phyloP scores from a whole-genome alignment of 495 filamentous ascomycete species.

The Neurospora africana region DNA sequence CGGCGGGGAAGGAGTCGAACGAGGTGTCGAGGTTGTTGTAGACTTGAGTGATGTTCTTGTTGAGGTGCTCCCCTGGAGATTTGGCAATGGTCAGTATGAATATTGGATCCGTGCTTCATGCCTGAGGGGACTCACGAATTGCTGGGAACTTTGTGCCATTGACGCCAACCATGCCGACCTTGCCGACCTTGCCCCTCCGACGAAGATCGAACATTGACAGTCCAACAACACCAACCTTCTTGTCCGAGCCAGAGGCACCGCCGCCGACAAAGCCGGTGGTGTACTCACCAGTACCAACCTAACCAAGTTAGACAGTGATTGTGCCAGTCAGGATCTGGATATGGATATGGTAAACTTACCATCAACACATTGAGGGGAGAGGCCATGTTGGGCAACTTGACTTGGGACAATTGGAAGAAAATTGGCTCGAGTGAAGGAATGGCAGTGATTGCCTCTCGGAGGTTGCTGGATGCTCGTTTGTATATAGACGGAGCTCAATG shows the following conservation, averaged over 20 bases:
- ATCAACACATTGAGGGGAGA: conserved; percentile 66
- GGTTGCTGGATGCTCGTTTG: background rate
- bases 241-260: conserved; percentile 70
- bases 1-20: conserved; percentile 71
- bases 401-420: background rate
- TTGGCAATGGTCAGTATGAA: background rate
- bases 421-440: background rate
- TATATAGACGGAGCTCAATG: background rate
- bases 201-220: conserved; percentile 84
- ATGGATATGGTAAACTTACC: conserved; percentile 36
- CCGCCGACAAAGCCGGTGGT: conserved; percentile 83
- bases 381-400: background rate
- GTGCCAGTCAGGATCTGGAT: conserved; percentile 8
- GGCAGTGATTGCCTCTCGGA: background rate
- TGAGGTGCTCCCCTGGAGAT: conserved; percentile 62
- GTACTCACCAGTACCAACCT: conserved; percentile 91
- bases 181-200: conserved; percentile 75
- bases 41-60: conserved; percentile 75
- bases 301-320: background rate
- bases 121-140: conserved; percentile 51
- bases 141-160: conserved; percentile 83
- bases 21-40: conserved; percentile 81
- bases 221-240: conserved; percentile 88
- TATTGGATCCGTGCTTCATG: background rate
- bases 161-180: conserved; percentile 81